Base-by-base conservation (phyloP, 495 filamentous ascomycete species). In the Hapsidospora chrysogenum region DNA sequence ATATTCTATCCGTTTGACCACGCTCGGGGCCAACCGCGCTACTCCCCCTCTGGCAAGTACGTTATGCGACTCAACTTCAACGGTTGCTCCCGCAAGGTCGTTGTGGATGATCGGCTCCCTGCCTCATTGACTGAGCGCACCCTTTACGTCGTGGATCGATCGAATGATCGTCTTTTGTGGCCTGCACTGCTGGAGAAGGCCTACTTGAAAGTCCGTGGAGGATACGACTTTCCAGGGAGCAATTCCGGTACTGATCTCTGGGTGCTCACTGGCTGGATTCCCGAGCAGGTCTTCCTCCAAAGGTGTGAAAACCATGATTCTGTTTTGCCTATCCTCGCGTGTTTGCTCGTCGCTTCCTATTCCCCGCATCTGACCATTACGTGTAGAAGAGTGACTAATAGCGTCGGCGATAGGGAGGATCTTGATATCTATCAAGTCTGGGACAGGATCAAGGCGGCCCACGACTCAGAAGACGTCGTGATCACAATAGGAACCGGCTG, bases 221-320 rank as follows among this genome's bases (percentile, higher is more conserved):
- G 89, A 21, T 99, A 99, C 52, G 84, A 96, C 43, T 96, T 99
- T 44, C 89, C 89, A 2, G 89, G 89, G n/a, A 95, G 87, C 46
- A 95, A 99, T 50, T 95, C 86, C 2, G 85, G 81, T 2, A 94
- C 86, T 4, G 89, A 99, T 50, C 56, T 99, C 2, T 82, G 82
- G 61, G 75, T 86, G 9, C 53, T 99, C 32, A 92, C 80, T 1
- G 86, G 87, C 19, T 99, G 89, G 89, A 83, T 99, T 37, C 89
- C 89, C 0, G 86, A 99, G 53, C 89, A 99, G 46, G 56, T 96
- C 3, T 93, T 92, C 46, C 59, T 96, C 3, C 85, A 92, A 38
- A 73, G 64, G 68, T n/a, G n/a, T n/a, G n/a, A n/a, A n/a, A n/a
- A n/a, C n/a, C 72, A 46, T 33, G 47, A 22, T 11, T 3, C 11